Evolutionary conservation across 2,329 filamentous ascomycete genomes (phyloP).

Genomic region (Tothia fuscella): DNA sequence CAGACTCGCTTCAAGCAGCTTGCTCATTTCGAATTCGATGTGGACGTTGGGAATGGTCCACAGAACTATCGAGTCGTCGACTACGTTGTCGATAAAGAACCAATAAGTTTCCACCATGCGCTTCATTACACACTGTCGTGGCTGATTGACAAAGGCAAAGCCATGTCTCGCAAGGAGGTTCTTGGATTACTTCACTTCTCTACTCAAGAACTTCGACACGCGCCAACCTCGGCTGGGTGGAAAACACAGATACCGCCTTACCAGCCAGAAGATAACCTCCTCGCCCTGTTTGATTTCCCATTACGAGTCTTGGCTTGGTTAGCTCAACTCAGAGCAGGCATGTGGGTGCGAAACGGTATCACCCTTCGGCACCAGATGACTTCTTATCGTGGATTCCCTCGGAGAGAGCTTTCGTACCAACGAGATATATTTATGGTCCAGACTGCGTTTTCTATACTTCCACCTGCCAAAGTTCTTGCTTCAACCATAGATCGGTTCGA

Average conservation of each 20-base stretch:
- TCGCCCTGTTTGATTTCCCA: constrained; percentile 85
- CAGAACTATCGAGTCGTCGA: constrained; percentile 59
- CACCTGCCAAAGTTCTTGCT: constrained; percentile 71
- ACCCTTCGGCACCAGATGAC: constrained; percentile 90
- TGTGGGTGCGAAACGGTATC: constrained; percentile 98
- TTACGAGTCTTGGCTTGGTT: constrained; percentile 91
- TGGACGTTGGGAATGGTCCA: constrained; percentile 17
- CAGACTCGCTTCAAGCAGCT: constrained; percentile 72
- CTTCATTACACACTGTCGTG: constrained; percentile 94
- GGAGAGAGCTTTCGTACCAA: constrained; percentile 86
- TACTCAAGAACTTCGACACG: constrained; percentile 54
- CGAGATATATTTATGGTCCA: constrained; percentile 91
- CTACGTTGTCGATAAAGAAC: constrained; percentile 77
- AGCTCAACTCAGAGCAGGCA: constrained; percentile 93
- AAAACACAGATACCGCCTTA: constrained; percentile 50
- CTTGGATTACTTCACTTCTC: constrained; percentile 60
- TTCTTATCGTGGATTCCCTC: constrained; percentile 79
- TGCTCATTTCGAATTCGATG: constrained; percentile 68
- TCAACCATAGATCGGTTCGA: constrained; percentile 88
- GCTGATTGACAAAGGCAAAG: constrained; percentile 81
- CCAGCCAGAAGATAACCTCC: constrained; percentile 63
- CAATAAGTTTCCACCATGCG: constrained; percentile 95
- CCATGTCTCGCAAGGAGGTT: constrained; percentile 56
- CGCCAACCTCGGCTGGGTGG: constrained; percentile 36
- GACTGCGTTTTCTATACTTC: constrained; percentile 75